Evolutionary conservation across 176 grass and related monocot species (phyloP).

Genomic region (Hordeum marinum): DNA sequence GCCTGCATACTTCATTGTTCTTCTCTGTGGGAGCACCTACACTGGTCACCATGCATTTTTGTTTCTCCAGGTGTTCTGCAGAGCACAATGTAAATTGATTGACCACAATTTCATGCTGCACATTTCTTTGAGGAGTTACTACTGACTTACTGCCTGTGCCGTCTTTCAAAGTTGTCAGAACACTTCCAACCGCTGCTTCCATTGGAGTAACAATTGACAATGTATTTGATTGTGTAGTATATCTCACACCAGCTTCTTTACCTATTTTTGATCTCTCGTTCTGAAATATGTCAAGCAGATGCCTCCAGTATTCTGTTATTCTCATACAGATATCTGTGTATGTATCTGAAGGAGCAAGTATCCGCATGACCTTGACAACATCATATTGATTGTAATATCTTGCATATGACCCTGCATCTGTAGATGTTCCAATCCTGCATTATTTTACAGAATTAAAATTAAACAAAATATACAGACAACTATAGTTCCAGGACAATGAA

Average conservation of each 20-base stretch:
- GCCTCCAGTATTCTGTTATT: slow-evolving; percentile 70
- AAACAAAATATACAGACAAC: not conserved
- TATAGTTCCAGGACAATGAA: not conserved
- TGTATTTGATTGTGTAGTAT: slow-evolving; percentile 19
- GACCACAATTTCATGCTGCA: not conserved
- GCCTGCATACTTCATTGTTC: slow-evolving; percentile 11
- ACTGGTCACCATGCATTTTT: slow-evolving; percentile 20
- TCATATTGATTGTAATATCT: slow-evolving; percentile 84
- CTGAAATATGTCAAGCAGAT: slow-evolving; percentile 42
- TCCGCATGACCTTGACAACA: slow-evolving; percentile 59
- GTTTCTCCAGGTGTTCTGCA: slow-evolving; percentile 5
- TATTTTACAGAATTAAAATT: slow-evolving; percentile 23
- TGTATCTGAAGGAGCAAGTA: slow-evolving; percentile 45
- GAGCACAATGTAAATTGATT: slow-evolving; percentile 23
- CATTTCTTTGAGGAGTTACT: slow-evolving; percentile 37
- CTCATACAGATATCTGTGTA: slow-evolving; percentile 62
- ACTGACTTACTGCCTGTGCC: slow-evolving; percentile 20
- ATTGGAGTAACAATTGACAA: slow-evolving; percentile 22
- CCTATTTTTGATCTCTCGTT: slow-evolving; percentile 28
- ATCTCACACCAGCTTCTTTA: slow-evolving; percentile 33
- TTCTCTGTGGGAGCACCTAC: slow-evolving; percentile 12
- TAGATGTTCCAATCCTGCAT: slow-evolving; percentile 60
- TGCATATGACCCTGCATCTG: slow-evolving; percentile 45
- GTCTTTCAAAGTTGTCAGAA: slow-evolving; percentile 1
- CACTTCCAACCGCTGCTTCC: slow-evolving; percentile 20